Evolutionary conservation across 179 eudicot species (phyloP), one percentile per base, ranked within the genome.

Genomic region (Dionaea muscipula): DNA sequence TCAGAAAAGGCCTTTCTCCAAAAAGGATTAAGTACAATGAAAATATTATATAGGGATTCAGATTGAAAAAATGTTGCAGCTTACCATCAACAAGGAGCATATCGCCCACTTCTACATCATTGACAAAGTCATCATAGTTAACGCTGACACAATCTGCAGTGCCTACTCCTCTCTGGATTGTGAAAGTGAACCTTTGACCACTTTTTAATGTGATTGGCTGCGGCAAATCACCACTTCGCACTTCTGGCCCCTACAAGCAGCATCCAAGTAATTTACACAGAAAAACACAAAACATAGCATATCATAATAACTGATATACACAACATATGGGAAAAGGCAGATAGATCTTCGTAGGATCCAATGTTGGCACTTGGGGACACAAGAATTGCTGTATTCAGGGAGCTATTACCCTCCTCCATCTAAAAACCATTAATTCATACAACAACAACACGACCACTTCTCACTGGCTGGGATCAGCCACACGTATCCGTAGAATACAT

Each of bases 171-270:
- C 91, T 83, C 63, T 26, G 65, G 53, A 80, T 83, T 8, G 91
- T 83, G 65, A 83, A 83, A 49, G 81, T 80, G 64, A 83, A 83
- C 56, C 78, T 80, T 59, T 83, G 80, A 38, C 91, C 91, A 37
- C 56, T 60, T 47, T 44, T 31, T 62, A 83, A 64, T 15, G 17
- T 73, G 56, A 83, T 74, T 26, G 91, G 91, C 63, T 83, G 91
- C 22, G 91, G 86, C 75, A 83, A 68, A 63, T 83, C 91, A n/a
- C 91, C 91, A 73, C 91, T 83, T 61, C 91, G 69, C 48, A 83
- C 91, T 76, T 83, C 91, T 24, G 86, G 91, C 21, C 91, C 91
- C 91, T 83, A 7, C 31, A 49, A 47, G 38, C 33, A 51, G 66
- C 10, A 45, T n/a, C 36, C 21, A 37, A 54, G 47, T 45, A 36